These are phyloP conservation scores for Cladosporium sp. DNA, from an alignment of 2,329 filamentous ascomycete species.

Conservation along the genomic window DNA sequence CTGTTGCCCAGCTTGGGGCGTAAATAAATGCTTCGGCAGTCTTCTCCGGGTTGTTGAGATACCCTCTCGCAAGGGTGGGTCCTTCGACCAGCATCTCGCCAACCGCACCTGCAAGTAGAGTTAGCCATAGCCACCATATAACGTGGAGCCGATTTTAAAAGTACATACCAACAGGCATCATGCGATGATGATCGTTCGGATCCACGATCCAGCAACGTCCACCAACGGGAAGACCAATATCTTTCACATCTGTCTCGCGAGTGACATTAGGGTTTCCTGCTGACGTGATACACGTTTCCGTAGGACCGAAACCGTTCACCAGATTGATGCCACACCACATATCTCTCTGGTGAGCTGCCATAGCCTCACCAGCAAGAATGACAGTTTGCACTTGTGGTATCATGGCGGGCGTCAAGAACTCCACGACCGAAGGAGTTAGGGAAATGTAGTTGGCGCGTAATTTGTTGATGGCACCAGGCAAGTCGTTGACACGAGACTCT, in stretches of 20 bases:
- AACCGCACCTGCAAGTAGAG: slow-evolving; percentile 4
- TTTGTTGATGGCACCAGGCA: slow-evolving; percentile 22
- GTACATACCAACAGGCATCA: slow-evolving; percentile 19
- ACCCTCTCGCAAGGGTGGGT: slow-evolving; percentile 46
- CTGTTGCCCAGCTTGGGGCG: slow-evolving; percentile 18
- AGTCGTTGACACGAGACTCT: slow-evolving; percentile 23
- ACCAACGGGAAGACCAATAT: slow-evolving; percentile 13
- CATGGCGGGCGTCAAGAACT: slow-evolving; percentile 19
- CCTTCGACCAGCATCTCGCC: slow-evolving; percentile 52
- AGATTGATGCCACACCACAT: slow-evolving; percentile 18
- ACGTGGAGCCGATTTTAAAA: too few relatives aligned
- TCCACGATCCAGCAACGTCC: slow-evolving; percentile 17
- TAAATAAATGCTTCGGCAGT: slow-evolving; percentile 37
- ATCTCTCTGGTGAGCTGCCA: slow-evolving; percentile 8
- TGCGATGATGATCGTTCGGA: slow-evolving; percentile 14
- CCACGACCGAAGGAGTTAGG: slow-evolving; percentile 21
- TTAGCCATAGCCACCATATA: not conserved
- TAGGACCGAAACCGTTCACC: slow-evolving; percentile 23
- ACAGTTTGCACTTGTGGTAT: slow-evolving; percentile 21
- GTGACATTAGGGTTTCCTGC: slow-evolving; percentile 14
- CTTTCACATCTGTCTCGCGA: slow-evolving; percentile 14
- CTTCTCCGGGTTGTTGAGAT: slow-evolving; percentile 38
- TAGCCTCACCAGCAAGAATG: slow-evolving; percentile 15
- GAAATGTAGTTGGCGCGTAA: slow-evolving; percentile 19
- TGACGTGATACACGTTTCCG: slow-evolving; percentile 15